These are phyloP conservation scores for Penicillium sclerotiorum DNA, from an alignment of 2,329 filamentous ascomycete species.

Conservation along the genomic window DNA sequence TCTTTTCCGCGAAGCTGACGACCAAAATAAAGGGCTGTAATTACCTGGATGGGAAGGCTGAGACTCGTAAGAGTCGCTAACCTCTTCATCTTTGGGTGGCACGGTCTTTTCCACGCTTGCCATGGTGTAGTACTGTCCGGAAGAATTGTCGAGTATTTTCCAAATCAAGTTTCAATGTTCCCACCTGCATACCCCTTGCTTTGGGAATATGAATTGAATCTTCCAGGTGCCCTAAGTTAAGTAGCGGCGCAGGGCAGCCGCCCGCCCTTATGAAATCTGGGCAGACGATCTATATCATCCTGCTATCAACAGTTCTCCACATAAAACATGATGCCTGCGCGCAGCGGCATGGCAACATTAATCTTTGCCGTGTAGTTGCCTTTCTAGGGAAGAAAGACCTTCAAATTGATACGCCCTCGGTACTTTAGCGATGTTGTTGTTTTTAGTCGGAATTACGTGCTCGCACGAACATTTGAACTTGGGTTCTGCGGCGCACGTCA, in stretches of 20 bases:
- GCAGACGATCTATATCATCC: not conserved
- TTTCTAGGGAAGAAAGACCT: not conserved
- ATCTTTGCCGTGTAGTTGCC: conserved; percentile 1
- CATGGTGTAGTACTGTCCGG: no score
- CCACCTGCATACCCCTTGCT: no score
- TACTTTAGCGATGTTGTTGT: conserved; percentile 27
- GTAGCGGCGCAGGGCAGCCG: no score
- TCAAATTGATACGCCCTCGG: not conserved
- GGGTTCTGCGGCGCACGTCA: conserved; percentile 3
- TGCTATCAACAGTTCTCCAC: not conserved
- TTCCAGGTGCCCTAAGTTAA: no score
- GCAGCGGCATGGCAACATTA: conserved; percentile 17
- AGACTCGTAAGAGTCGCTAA: conserved; percentile 12
- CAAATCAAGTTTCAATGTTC: no score
- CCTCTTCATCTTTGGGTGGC: conserved; percentile 22
- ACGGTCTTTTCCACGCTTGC: conserved; percentile 18
- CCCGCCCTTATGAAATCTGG: no score
- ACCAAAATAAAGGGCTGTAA: no score
- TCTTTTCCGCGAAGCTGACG: no score
- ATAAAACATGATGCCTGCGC: conserved; percentile 10
- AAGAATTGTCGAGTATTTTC: not conserved
- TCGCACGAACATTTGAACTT: conserved; percentile 25
- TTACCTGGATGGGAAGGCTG: conserved; percentile 15
- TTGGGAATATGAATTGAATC: no score
- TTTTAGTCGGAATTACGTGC: conserved; percentile 34